Base-by-base conservation (phyloP, 2,329 filamentous ascomycete species). In the Septoria linicola region DNA sequence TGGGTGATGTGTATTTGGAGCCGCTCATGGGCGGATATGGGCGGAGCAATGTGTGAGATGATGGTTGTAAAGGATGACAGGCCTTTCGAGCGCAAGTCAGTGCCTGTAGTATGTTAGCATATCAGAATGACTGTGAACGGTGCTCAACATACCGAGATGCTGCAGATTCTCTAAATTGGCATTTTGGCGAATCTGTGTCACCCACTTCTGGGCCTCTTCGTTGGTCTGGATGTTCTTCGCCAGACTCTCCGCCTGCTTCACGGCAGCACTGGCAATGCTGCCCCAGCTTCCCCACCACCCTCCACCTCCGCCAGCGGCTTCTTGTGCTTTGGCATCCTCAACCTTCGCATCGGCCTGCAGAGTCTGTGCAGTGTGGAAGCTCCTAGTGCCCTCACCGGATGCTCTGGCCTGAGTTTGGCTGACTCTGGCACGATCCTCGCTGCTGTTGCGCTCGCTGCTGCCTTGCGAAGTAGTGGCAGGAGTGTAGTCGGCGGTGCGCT, bases 1-100 rank as follows among this genome's bases (percentile, higher is more conserved):
- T 99, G 93, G 7, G 92, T 96, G 58, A 93, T 95, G 75, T 99
- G 93, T 64, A 99, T 97, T 64, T 95, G 87, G 6, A 99, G 86
- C 42, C 92, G 88, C 73, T 99, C 93, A 73, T 99, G 93, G 7
- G 92, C 93, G 49, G 90, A 91, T 66, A 99, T 99, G 8, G 93
- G 93, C 39, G 93, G 93, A 0, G 93, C 93, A 59, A 99, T 84
- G 20, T 91, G 96, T 70, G 97, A 89, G 56, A 99, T 82, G 64
- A 99, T 87, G 66, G 90, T 89, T 68, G 91, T 92, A 68, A 99
- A 96, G 39, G 93, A 96, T 23, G 93, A 93, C 25, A 99, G 78
- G 51, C 93, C 93, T 63, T 89, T 87, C 63, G 86, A 85, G 63
- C 85, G 84, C 57, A 96, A 78, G 67, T 96, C 91, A 66, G 90